phyloP scores from a whole-genome alignment of 805 yeast species.

The Yamadazyma nakazawae region DNA sequence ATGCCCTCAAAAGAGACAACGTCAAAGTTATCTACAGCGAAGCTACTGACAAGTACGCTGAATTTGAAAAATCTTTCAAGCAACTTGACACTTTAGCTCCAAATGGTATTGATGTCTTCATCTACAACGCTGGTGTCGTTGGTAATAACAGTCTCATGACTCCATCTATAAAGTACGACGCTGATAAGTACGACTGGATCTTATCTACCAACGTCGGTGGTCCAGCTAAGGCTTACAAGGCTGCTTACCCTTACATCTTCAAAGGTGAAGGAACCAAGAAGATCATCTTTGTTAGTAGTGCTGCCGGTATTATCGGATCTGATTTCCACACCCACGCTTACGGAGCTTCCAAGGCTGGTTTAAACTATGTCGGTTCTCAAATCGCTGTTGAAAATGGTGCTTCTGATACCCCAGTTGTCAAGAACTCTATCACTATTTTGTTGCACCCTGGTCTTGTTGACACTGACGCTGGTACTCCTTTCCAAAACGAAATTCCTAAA shows the following conservation, averaged over 20 bases:
- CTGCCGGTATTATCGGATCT: constrained; percentile 1
- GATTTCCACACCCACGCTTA: constrained; percentile 17
- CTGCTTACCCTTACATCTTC: constrained; percentile 11
- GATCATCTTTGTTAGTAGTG: constrained; percentile 21
- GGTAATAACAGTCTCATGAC: neutral
- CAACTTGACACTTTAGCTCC: constrained; percentile 7
- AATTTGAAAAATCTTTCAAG: constrained; percentile 7
- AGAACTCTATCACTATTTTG: constrained; percentile 16
- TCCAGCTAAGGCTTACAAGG: constrained; percentile 10
- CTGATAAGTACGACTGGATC: constrained; percentile 1
- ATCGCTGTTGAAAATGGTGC: constrained; percentile 20
- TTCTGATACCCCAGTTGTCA: constrained; percentile 19
- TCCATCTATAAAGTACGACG: constrained; percentile 1
- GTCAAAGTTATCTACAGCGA: constrained; percentile 8
- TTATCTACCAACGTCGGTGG: constrained; percentile 11
- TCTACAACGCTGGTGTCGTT: constrained; percentile 9
- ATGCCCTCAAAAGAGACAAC: neutral
- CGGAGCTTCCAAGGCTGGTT: constrained; percentile 35
- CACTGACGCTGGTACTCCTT: constrained; percentile 21
- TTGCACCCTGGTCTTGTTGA: constrained; percentile 34
- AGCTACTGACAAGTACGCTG: neutral
- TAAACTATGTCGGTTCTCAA: constrained; percentile 26
- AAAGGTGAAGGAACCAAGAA: constrained; percentile 10
- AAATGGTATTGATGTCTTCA: constrained; percentile 24
- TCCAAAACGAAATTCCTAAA: too few relatives aligned